Evolutionary conservation across 2,329 filamentous ascomycete species (phyloP), one percentile per base, ranked within the genome.

Genomic region (Fusarium foetens): DNA sequence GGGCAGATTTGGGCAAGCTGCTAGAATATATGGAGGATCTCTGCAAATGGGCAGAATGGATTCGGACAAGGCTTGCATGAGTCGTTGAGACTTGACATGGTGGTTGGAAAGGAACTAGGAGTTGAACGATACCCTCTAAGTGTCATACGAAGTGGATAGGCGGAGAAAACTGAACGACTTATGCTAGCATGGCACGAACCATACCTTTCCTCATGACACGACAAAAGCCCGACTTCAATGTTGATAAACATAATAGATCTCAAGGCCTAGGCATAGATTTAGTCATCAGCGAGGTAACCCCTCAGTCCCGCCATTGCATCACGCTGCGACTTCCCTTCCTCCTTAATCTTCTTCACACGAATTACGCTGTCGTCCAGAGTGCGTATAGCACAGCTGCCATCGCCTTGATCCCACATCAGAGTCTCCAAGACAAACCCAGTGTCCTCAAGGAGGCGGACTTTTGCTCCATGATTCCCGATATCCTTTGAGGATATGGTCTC

Each of bases 11-110:
- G 51, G 87, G 82, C 29, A 81, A 77, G 48, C 78, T 83, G 62
- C 76, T 89, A 52, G 86, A 88, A 80, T 76, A 83, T 49, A 80
- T 86, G 71, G 87, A 88, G 75, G 84, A 89, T 69, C 74, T 89
- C 52, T 85, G 85, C 66, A 81, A 84, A 67, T 89, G 86, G 87
- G 83, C 82, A 35, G 86, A 88, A 75, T 88, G 86, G 84, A 84
- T 88, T 42, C 81, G 86, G 63, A 82, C 78, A 42, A 78, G 82
- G 21, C 66, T 83, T 53, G 72, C 66, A n/a, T 79, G 67, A 69
- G 54, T 31, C 19, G 31, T 13, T 31, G 10, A n/a, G 12, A 25
- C 19, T 29, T 36, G 31, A 54, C 17, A 23, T 27, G 35, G 38
- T 52, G 42, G 45, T 52, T 43, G 17, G 23, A 42, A 46, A 49